Evolutionary conservation across 345 rosid genomes (phyloP).

Genomic region (Lepidium sativum): DNA sequence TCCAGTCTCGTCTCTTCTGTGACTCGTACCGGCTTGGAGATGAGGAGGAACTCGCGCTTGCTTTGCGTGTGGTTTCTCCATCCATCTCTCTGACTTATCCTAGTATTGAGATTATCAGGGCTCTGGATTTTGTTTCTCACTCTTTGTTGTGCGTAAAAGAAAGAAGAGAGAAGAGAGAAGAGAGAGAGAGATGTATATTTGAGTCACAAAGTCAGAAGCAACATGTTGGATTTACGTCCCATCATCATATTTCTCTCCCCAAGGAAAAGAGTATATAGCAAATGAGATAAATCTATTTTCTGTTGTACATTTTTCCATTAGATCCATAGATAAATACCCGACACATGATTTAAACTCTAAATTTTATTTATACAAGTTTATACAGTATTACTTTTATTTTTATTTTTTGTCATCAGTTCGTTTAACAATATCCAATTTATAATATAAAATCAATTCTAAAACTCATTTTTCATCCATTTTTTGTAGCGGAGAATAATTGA

Average conservation of each 20-base stretch:
- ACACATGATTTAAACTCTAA: too few relatives aligned
- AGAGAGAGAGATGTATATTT: neutral
- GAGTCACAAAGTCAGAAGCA: slow-evolving; percentile 15
- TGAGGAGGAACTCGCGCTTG: slow-evolving; percentile 13
- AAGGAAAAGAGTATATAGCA: neutral
- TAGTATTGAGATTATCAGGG: too few relatives aligned
- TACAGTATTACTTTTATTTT: too few relatives aligned
- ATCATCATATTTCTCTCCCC: slow-evolving; percentile 11
- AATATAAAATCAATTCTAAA: too few relatives aligned
- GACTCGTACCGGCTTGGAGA: slow-evolving; percentile 60
- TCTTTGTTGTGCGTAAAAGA: too few relatives aligned
- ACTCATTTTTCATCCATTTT: too few relatives aligned
- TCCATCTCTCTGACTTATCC: slow-evolving; percentile 19
- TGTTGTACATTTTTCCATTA: too few relatives aligned
- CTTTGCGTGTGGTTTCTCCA: slow-evolving; percentile 2
- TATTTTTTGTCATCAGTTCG: too few relatives aligned
- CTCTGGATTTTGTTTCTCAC: neutral
- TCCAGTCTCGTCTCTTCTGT: slow-evolving; percentile 64
- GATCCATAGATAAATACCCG: too few relatives aligned
- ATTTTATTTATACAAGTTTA: too few relatives aligned
- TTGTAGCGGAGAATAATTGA: too few relatives aligned
- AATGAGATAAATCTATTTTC: neutral
- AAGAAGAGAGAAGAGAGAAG: neutral
- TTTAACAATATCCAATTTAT: too few relatives aligned
- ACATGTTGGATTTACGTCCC: slow-evolving; percentile 28